These are phyloP conservation scores for Penicillium sp. DNA, from an alignment of 2,329 filamentous ascomycete genomes.

Conservation along the genomic window DNA sequence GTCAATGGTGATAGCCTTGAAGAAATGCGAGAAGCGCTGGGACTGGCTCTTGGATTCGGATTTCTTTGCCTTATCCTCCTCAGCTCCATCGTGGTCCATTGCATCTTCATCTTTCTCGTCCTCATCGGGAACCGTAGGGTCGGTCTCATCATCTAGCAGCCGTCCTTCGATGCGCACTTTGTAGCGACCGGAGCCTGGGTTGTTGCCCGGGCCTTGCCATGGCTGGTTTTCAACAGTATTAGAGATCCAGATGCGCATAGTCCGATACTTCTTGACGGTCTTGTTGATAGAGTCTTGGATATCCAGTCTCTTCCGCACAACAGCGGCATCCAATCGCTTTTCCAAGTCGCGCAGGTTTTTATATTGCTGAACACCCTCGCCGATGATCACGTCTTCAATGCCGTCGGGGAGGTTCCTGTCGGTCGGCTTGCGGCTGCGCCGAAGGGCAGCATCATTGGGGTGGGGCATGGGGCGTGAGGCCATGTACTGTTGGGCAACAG, in stretches of 20 bases:
- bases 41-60: constrained; percentile 30
- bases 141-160: constrained; percentile 69
- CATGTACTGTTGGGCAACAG: constrained; percentile 41
- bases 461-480: constrained; percentile 38
- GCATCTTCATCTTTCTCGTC: constrained; percentile 47
- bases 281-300: constrained; percentile 78
- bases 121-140: constrained; percentile 52
- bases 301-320: constrained; percentile 91
- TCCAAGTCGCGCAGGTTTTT: constrained; percentile 82
- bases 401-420: constrained; percentile 94
- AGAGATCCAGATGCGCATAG: constrained; percentile 87
- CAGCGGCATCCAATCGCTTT: constrained; percentile 82
- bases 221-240: constrained; percentile 93
- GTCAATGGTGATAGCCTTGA: constrained; percentile 54
- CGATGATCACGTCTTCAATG: constrained; percentile 77
- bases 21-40: constrained; percentile 52
- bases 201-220: constrained; percentile 64
- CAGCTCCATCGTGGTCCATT: constrained; percentile 61
- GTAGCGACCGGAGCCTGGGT: constrained; percentile 54
- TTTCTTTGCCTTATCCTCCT: constrained; percentile 31
- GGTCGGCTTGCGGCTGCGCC: constrained; percentile 83
- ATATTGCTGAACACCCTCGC: constrained; percentile 80
- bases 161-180: constrained; percentile 89
- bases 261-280: constrained; percentile 75
- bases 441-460: constrained; percentile 59